Evolutionary conservation across 2,329 filamentous ascomycete genomes (phyloP).

Genomic region (Chrysosporium queenslandicum): DNA sequence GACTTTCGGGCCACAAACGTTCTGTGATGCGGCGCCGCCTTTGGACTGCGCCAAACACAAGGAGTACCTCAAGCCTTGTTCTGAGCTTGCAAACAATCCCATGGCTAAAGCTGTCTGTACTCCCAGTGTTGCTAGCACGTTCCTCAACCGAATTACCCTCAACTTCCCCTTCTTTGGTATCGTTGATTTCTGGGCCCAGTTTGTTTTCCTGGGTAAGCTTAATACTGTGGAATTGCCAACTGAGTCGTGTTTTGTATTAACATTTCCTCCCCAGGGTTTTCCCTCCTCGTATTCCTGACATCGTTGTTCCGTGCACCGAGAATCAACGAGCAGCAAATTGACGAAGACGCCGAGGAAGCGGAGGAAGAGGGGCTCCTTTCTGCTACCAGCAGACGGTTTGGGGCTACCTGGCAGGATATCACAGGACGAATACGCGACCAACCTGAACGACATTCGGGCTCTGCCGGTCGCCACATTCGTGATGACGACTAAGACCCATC

Average conservation of each 20-base stretch:
- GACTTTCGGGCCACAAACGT: constrained; percentile 87
- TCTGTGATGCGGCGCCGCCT: constrained; percentile 64
- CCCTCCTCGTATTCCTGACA: constrained; percentile 69
- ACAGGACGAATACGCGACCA: constrained; percentile 45
- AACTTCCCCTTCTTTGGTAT: constrained; percentile 94
- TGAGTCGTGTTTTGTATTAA: too few relatives aligned
- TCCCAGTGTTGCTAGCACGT: constrained; percentile 79
- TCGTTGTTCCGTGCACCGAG: constrained; percentile 71
- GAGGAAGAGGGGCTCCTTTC: constrained; percentile 89
- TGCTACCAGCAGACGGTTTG: constrained; percentile 69
- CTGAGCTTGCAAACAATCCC: constrained; percentile 61
- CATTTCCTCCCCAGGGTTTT: constrained; percentile 56
- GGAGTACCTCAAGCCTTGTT: constrained; percentile 69
- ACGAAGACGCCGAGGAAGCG: constrained; percentile 80
- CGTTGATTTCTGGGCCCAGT: constrained; percentile 93
- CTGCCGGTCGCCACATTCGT: constrained; percentile 10
- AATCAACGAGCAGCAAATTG: constrained; percentile 64
- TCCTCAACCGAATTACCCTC: constrained; percentile 82
- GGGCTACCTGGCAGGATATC: constrained; percentile 81
- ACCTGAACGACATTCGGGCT: constrained; percentile 1
- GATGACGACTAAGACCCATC: constrained; percentile 1
- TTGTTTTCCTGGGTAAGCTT: constrained; percentile 66
- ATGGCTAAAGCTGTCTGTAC: constrained; percentile 76
- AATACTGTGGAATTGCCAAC: too few relatives aligned
- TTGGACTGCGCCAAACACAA: constrained; percentile 62